Percentiles rank a stretch among this genome's conserved stretches.
phyloP scores from a whole-genome alignment of 495 filamentous ascomycete species.

The Ascodesmis nigricans region DNA sequence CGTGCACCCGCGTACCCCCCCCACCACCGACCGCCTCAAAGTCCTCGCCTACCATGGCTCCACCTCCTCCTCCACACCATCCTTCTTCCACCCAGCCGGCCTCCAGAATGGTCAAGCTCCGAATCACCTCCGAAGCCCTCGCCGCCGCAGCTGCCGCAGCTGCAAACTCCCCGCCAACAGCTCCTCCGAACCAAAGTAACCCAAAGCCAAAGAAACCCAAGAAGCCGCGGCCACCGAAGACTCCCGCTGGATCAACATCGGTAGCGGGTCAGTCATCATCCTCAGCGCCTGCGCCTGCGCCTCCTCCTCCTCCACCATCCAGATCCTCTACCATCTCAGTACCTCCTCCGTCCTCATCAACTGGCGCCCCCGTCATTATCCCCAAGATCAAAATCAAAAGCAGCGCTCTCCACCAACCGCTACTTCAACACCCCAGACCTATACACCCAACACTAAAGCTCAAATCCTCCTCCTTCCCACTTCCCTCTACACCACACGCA shows the following conservation, averaged over 20 bases:
- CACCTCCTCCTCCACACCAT: no score
- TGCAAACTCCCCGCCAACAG: constrained; percentile 3
- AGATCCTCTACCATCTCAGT: no score
- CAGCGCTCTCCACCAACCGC: background rate
- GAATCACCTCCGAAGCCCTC: no score
- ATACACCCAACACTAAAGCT: constrained; percentile 30
- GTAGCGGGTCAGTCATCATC: background rate
- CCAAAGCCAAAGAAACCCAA: constrained; percentile 23
- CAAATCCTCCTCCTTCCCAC: constrained; percentile 27
- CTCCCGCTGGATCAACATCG: background rate
- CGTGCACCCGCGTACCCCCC: no score
- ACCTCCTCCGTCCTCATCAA: no score
- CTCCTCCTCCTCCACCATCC: background rate
- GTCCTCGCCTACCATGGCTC: no score
- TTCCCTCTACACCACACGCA: constrained; percentile 17
- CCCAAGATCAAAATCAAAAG: constrained; percentile 6
- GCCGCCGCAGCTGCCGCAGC: constrained; percentile 1
- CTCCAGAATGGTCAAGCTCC: no score
- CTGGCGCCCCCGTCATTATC: constrained; percentile 22
- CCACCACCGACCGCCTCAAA: no score
- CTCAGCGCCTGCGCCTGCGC: background rate
- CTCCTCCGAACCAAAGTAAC: constrained; percentile 9
- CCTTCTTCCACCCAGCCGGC: no score
- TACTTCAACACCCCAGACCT: constrained; percentile 11
- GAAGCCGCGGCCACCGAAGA: constrained; percentile 1